phyloP scores from a whole-genome alignment of 306 rosid genomes.

The Ormosia semicastrata region DNA sequence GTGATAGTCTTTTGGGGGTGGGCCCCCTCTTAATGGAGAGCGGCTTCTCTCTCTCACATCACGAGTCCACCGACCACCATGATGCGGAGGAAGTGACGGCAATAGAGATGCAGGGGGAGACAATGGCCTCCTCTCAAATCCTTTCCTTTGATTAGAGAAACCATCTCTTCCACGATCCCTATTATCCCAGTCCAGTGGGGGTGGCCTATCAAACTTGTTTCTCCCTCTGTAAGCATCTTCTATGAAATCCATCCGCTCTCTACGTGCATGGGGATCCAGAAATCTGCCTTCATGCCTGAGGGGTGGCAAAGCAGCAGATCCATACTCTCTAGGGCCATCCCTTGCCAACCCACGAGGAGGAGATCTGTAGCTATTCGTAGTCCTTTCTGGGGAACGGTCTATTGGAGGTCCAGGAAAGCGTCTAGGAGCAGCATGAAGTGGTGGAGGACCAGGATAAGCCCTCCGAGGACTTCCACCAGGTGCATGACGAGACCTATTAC shows the following conservation, averaged over 20 bases:
- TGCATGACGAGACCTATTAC: conserved; percentile 70
- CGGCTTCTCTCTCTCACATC: conserved; percentile 78
- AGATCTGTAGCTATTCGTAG: conserved; percentile 66
- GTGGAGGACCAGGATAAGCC: conserved; percentile 60
- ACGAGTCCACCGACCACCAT: conserved; percentile 58
- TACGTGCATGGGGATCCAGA: conserved; percentile 55
- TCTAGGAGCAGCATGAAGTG: conserved; percentile 63
- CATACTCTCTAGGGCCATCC: conserved; percentile 74
- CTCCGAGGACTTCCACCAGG: conserved; percentile 80
- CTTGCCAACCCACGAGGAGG: conserved; percentile 86
- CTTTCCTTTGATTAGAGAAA: conserved; percentile 48
- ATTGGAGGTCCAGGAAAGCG: conserved; percentile 71
- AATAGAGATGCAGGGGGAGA: conserved; percentile 45
- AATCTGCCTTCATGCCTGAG: conserved; percentile 72
- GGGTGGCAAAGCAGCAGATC: conserved; percentile 61
- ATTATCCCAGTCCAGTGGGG: conserved; percentile 47
- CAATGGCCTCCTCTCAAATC: conserved; percentile 57
- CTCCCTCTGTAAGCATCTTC: conserved; percentile 59
- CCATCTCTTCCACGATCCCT: conserved; percentile 62
- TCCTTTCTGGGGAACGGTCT: conserved; percentile 78
- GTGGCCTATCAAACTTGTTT: conserved; percentile 58
- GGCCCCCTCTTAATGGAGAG: conserved; percentile 69
- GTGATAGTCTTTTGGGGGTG: conserved; percentile 61
- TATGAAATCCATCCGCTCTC: conserved; percentile 49
- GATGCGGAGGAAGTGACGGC: conserved; percentile 52